phyloP scores from a whole-genome alignment of 2,329 filamentous ascomycete species.

The Colletotrichum salicis region DNA sequence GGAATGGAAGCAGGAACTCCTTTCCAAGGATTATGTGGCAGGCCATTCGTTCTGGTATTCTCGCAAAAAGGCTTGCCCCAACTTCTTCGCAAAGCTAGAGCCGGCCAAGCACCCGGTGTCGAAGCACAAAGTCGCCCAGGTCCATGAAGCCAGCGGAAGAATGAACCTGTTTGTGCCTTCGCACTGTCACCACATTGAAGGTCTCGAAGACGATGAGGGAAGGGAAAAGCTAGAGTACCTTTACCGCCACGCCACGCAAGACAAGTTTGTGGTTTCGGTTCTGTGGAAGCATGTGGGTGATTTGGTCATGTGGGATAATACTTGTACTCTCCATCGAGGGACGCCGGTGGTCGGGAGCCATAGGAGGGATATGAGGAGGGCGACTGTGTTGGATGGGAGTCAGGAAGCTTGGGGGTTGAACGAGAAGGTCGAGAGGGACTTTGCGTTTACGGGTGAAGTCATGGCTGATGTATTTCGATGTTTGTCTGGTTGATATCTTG shows the following conservation, averaged over 20 bases:
- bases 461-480: background rate
- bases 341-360: constrained; percentile 60
- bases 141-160: constrained; percentile 61
- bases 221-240: constrained; percentile 51
- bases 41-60: constrained; percentile 64
- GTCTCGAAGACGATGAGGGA: constrained; percentile 48
- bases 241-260: constrained; percentile 58
- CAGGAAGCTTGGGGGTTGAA: constrained; percentile 52
- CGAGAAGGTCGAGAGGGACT: constrained; percentile 27
- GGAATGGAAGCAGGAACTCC: constrained; percentile 46
- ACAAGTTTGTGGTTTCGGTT: constrained; percentile 57
- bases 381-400: constrained; percentile 63
- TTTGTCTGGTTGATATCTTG: background rate
- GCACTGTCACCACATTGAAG: constrained; percentile 64
- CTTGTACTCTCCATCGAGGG: constrained; percentile 63
- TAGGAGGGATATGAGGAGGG: constrained; percentile 64
- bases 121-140: constrained; percentile 61
- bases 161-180: constrained; percentile 65
- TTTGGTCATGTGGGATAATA: constrained; percentile 69
- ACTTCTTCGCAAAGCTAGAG: constrained; percentile 58
- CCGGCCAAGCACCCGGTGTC: constrained; percentile 49
- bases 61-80: constrained; percentile 61
- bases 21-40: constrained; percentile 55
- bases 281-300: constrained; percentile 61
- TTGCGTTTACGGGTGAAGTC: constrained; percentile 15